Percentiles rank a stretch among this genome's conserved stretches.
phyloP scores from a whole-genome alignment of 2,329 filamentous ascomycete species.

The Alternaria sp. region DNA sequence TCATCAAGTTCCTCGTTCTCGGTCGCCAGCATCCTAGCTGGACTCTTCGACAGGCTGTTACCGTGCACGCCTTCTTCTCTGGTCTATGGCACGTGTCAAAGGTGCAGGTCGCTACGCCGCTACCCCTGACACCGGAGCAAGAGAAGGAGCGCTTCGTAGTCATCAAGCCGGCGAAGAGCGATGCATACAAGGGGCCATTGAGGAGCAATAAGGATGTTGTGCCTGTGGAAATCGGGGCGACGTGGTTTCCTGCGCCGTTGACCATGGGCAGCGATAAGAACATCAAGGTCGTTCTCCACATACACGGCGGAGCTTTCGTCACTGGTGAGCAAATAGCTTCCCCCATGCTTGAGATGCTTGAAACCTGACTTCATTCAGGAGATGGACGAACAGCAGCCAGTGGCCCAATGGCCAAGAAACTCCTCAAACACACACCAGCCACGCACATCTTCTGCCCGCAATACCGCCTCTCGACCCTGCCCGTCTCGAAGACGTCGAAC shows the following conservation, averaged over 20 bases:
- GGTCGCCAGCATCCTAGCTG: slow-evolving; percentile 51
- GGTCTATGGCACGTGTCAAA: slow-evolving; percentile 41
- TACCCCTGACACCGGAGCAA: slow-evolving; percentile 43
- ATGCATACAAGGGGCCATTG: slow-evolving; percentile 41
- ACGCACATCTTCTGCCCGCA: slow-evolving; percentile 54
- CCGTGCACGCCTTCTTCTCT: slow-evolving; percentile 41
- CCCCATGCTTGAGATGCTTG: too few relatives aligned
- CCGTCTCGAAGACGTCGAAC: slow-evolving; percentile 41
- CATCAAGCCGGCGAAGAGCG: slow-evolving; percentile 28
- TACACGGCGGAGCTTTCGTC: slow-evolving; percentile 59
- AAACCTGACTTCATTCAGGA: neutral
- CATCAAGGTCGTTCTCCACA: slow-evolving; percentile 52
- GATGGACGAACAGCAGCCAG: slow-evolving; percentile 49
- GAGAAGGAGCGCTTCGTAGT: slow-evolving; percentile 50
- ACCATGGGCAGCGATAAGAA: slow-evolving; percentile 15
- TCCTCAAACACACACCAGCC: slow-evolving; percentile 47
- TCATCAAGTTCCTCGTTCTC: slow-evolving; percentile 45
- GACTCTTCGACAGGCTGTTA: slow-evolving; percentile 49
- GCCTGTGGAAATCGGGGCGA: slow-evolving; percentile 49
- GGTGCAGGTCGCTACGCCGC: slow-evolving; percentile 36
- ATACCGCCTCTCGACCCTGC: slow-evolving; percentile 57
- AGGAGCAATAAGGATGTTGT: slow-evolving; percentile 39
- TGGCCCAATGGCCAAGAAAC: slow-evolving; percentile 36
- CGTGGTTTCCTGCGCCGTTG: slow-evolving; percentile 50
- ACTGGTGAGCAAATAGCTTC: slow-evolving; percentile 30